These are phyloP conservation scores for Agaricales sp. DNA, from an alignment of 1,284 basidiomycete genomes.

Conservation along the genomic window DNA sequence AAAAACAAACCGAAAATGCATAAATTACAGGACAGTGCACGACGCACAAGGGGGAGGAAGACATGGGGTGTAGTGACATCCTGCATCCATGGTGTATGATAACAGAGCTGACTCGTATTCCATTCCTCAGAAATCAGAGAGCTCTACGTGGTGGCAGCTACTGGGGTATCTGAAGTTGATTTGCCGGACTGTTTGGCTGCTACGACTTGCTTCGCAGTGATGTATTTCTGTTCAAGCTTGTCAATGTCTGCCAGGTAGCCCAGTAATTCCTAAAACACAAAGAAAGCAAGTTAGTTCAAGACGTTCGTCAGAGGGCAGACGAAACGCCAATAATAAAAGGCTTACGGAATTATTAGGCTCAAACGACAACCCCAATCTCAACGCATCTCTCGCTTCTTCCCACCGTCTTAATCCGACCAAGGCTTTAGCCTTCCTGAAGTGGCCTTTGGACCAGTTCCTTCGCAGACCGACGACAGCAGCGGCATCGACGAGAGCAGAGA, in stretches of 20 bases:
- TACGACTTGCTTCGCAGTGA: neutral
- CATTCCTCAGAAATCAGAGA: too few relatives aligned
- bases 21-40: too few relatives aligned
- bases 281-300: too few relatives aligned
- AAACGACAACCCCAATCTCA: conserved; percentile 79
- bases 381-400: conserved; percentile 76
- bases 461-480: conserved; percentile 83
- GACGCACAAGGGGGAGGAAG: too few relatives aligned
- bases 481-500: conserved; percentile 84
- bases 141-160: too few relatives aligned
- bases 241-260: neutral
- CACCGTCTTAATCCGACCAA: conserved; percentile 65
- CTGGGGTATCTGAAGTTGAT: too few relatives aligned
- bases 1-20: too few relatives aligned
- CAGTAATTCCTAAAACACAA: neutral
- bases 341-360: conserved; percentile 78
- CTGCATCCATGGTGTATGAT: too few relatives aligned
- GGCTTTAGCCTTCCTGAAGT: conserved; percentile 89
- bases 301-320: neutral
- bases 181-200: too few relatives aligned
- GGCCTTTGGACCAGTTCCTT: conserved; percentile 89
- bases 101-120: too few relatives aligned
- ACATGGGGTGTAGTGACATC: too few relatives aligned
- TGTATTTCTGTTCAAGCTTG: neutral
- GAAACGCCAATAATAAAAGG: conserved; percentile 6